Base-by-base conservation (phyloP, 768 basidiomycete genomes). In the Leccinum subgranulosum region DNA sequence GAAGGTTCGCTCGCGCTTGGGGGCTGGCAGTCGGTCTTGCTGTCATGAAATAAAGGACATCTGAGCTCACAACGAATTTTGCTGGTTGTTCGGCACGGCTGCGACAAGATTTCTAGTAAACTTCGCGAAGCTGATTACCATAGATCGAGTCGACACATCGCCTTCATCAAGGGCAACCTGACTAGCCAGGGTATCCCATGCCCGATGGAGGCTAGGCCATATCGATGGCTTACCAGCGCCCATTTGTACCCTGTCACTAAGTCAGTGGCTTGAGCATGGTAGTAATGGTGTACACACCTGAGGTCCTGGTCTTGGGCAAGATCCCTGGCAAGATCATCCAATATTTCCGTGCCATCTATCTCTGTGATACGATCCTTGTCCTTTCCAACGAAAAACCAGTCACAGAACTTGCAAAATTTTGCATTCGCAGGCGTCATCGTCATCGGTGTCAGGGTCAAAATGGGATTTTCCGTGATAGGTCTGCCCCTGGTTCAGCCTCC, bases 81-180 rank as follows among this genome's bases (percentile, higher is more conserved):
- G 66, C 68, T 97, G 94, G 72, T 92, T 92, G n/a, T 69, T 68
- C 8, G 83, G 79, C 15, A 86, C 80, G 6, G 85, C 90, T 10
- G 92, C 92, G 33, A 91, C 84, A 10, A 94, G 73, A 68, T 97
- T 95, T 58, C 94, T 81, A 14, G 90, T 92, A 66, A 95, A 86
- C 65, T 84, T 87, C 8, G 85, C 87, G 21, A 92, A 65, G 63
- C 75, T 77, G n/a, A 73, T 73, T 57, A 80, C 79, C 11, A 84
- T 68, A 1, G 64, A 61, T 50, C 74, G 75, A 7, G 80, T 75
- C 27, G 67, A 62, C 11, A 67, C 59, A 55, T 77, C 60, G 21
- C 57, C 69, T 50, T 75, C 69, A 19, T 70, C 66, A 14, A 69
- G 53, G 65, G 67, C 79, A 71, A 64, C 79, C 74, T 64, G 63